Base-by-base conservation (phyloP, 176 grass and related monocot genomes). In the Typha latifolia region DNA sequence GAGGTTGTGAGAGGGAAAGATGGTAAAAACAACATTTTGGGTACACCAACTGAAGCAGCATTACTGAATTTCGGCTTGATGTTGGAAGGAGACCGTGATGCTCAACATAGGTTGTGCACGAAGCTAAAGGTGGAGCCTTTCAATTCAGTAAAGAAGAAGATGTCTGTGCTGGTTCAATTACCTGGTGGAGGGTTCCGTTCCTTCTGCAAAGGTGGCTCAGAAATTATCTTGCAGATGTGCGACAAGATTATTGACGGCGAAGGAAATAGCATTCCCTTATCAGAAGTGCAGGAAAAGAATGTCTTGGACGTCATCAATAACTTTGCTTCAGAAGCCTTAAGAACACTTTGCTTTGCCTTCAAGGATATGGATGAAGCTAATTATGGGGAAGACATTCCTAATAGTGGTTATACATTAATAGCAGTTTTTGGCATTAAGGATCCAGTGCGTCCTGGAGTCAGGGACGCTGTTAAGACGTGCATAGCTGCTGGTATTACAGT, bases 111-210 rank as follows among this genome's bases (percentile, higher is more conserved):
- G 78, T 53, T 43, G 51, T 92, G 89, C 76, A 77, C 69, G 43
- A 93, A 90, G 79, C 73, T 87, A n/a, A 97, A 89, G 79, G 85
- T 97, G 49, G 93, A 92, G 69, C 93, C 93, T 72, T 97, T 97
- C 74, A 96, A 96, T 81, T 96, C 87, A 0, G 82, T 84, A 48
- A 96, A 88, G 69, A 96, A 96, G 73, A 97, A 72, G 72, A 97
- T 97, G 93, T 85, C 88, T 26, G 81, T 92, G 14, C 64, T 92
- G 62, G 63, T 97, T 51, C 72, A 67, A 48, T 90, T 90, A 77
- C 76, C 83, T 14, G 67, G 57, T 65, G 94, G 85, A 1, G n/a
- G 63, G 47, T 55, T 69, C 62, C 83, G 85, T 18, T 84, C 85
- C 78, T 97, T 92, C 66, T 73, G 69, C 72, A 97, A 97, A 82